Evolutionary conservation across 768 basidiomycete species (phyloP).

Genomic region (Boletus vermiculosoides): DNA sequence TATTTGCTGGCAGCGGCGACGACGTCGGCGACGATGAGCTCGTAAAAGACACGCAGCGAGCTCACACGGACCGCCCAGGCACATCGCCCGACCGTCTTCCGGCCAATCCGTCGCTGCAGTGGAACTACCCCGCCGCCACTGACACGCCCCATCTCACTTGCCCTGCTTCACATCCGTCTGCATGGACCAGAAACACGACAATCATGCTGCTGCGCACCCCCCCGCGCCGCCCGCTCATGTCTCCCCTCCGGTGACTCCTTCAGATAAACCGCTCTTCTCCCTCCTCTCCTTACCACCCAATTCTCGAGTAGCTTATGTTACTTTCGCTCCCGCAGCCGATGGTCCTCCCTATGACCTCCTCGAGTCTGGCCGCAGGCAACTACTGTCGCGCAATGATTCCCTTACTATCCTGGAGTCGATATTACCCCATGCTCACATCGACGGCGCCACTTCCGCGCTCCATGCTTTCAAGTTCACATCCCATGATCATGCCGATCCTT

Average conservation of each 20-base stretch:
- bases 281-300: slow-evolving; percentile 44
- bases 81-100: not conserved
- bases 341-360: slow-evolving; percentile 40
- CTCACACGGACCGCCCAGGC: slow-evolving; percentile 8
- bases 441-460: slow-evolving; percentile 43
- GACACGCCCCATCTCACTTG: slow-evolving; percentile 4
- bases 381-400: slow-evolving; percentile 41
- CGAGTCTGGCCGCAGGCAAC: slow-evolving; percentile 53
- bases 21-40: slow-evolving; percentile 26
- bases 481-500: slow-evolving; percentile 29
- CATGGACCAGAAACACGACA: slow-evolving; percentile 33
- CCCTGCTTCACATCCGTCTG: slow-evolving; percentile 9
- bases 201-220: slow-evolving; percentile 15
- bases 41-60: slow-evolving; percentile 21
- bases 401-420: slow-evolving; percentile 47
- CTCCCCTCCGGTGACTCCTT: slow-evolving; percentile 34
- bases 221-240: slow-evolving; percentile 8
- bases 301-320: slow-evolving; percentile 45
- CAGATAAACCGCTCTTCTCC: slow-evolving; percentile 46
- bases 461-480: slow-evolving; percentile 59
- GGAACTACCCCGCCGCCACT: not conserved
- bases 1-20: slow-evolving; percentile 11
- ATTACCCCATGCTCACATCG: slow-evolving; percentile 50
- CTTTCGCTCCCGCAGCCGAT: slow-evolving; percentile 38
- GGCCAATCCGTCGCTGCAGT: not conserved